phyloP scores from a whole-genome alignment of 768 basidiomycete genomes.

The Serendipita vermifera region DNA sequence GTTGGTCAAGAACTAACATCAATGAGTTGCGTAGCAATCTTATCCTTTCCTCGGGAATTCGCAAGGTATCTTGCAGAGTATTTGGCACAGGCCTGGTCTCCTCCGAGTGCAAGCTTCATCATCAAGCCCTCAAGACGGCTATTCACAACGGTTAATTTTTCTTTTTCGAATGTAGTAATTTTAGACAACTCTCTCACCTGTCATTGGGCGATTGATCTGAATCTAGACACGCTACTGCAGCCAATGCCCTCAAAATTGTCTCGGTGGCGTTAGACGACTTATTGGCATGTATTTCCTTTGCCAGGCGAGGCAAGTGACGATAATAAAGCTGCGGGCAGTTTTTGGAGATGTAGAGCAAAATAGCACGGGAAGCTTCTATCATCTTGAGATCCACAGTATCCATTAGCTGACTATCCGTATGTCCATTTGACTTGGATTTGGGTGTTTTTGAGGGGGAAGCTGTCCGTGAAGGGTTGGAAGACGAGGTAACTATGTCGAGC shows the following conservation, averaged over 20 bases:
- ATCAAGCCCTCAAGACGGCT: constrained; percentile 21
- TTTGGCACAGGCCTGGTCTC: constrained; percentile 60
- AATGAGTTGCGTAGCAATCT: constrained; percentile 41
- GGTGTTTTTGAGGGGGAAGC: neutral
- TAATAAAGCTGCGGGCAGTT: constrained; percentile 60
- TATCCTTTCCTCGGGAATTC: constrained; percentile 39
- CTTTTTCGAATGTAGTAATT: neutral
- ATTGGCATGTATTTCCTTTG: constrained; percentile 50
- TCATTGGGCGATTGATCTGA: constrained; percentile 44
- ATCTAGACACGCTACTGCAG: constrained; percentile 51
- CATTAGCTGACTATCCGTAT: neutral
- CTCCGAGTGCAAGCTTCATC: constrained; percentile 42
- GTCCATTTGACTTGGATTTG: neutral
- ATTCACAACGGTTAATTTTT: neutral
- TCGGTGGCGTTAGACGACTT: constrained; percentile 41
- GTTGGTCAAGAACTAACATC: constrained; percentile 38
- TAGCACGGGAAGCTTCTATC: neutral
- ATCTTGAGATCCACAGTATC: neutral
- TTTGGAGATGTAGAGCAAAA: constrained; percentile 47
- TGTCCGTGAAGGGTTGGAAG: constrained; percentile 9
- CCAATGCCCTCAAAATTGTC: constrained; percentile 62
- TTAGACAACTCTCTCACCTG: constrained; percentile 38
- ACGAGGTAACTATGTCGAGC: constrained; percentile 33
- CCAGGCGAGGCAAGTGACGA: constrained; percentile 60
- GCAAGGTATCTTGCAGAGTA: constrained; percentile 70